These are phyloP conservation scores for Phytophthora cactorum DNA, from an alignment of 352 stramenopile species.

Conservation along the genomic window DNA sequence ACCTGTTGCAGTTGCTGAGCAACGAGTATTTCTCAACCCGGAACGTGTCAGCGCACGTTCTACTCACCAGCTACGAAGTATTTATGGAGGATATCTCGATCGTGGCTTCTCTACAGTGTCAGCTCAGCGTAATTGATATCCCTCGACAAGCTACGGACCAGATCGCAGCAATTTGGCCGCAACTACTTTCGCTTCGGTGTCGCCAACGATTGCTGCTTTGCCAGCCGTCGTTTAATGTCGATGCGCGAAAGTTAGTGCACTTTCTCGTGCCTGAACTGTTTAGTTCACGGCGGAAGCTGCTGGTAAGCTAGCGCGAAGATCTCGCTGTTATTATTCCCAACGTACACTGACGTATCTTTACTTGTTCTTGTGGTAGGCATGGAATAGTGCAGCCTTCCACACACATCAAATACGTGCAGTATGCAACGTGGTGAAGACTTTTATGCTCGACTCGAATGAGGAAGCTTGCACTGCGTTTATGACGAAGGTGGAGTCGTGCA, in stretches of 20 bases:
- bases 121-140: conserved; percentile 56
- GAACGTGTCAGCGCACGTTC: conserved; percentile 46
- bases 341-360: conserved; percentile 10
- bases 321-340: conserved; percentile 1
- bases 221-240: conserved; percentile 40
- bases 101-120: conserved; percentile 53
- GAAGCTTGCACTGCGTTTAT: conserved; percentile 40
- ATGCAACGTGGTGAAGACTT: conserved; percentile 47
- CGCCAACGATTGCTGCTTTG: conserved; percentile 71
- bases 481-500: conserved; percentile 32
- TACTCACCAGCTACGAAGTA: conserved; percentile 65
- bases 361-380: conserved; percentile 42
- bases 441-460: conserved; percentile 40
- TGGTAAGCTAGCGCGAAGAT: conserved; percentile 51
- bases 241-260: conserved; percentile 63
- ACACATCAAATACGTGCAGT: conserved; percentile 49
- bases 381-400: conserved; percentile 69
- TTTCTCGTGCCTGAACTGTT: conserved; percentile 75
- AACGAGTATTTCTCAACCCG: conserved; percentile 41
- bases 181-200: conserved; percentile 61
- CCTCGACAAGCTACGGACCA: conserved; percentile 29
- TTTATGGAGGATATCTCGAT: conserved; percentile 55
- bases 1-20: conserved; percentile 44
- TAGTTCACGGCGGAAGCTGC: conserved; percentile 67
- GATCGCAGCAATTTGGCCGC: conserved; percentile 49